These are phyloP conservation scores for Forsythia viridissima DNA, from an alignment of 257 asterid species.

Conservation along the genomic window DNA sequence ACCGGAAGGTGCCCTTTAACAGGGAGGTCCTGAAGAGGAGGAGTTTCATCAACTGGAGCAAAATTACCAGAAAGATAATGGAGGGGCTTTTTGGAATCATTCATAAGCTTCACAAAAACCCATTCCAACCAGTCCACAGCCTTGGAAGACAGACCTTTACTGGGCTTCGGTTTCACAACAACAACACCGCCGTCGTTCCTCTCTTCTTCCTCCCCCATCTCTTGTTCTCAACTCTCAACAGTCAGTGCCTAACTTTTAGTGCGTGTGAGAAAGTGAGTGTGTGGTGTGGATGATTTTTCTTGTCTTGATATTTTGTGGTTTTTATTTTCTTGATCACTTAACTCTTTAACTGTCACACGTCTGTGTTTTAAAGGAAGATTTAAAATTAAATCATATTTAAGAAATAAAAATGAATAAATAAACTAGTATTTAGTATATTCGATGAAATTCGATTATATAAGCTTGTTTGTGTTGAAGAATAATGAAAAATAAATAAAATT, in stretches of 20 bases:
- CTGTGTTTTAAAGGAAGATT: no score
- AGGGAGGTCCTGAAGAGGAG: slow-evolving; percentile 69
- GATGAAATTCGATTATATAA: no score
- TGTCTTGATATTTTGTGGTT: not conserved
- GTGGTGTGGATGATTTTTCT: not conserved
- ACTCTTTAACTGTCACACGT: no score
- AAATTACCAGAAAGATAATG: slow-evolving; percentile 83
- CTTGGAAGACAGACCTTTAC: slow-evolving; percentile 58
- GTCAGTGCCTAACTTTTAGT: not conserved
- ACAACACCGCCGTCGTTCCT: slow-evolving; percentile 43
- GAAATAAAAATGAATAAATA: no score
- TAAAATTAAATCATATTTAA: no score
- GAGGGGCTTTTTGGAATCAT: slow-evolving; percentile 62
- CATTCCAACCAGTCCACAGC: slow-evolving; percentile 75
- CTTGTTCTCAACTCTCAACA: not conserved
- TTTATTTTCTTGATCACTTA: not conserved
- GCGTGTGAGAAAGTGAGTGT: not conserved
- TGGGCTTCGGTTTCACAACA: slow-evolving; percentile 77
- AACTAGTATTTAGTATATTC: no score
- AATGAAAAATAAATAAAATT: no score
- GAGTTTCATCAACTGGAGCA: slow-evolving; percentile 86
- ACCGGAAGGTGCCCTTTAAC: slow-evolving; percentile 84
- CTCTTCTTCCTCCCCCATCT: slow-evolving; percentile 53
- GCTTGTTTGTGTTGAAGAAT: no score
- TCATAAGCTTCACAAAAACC: slow-evolving; percentile 65